Conservation (phyloP, 2,329 filamentous ascomycete genomes). For the Talaromyces islandicus region DNA sequence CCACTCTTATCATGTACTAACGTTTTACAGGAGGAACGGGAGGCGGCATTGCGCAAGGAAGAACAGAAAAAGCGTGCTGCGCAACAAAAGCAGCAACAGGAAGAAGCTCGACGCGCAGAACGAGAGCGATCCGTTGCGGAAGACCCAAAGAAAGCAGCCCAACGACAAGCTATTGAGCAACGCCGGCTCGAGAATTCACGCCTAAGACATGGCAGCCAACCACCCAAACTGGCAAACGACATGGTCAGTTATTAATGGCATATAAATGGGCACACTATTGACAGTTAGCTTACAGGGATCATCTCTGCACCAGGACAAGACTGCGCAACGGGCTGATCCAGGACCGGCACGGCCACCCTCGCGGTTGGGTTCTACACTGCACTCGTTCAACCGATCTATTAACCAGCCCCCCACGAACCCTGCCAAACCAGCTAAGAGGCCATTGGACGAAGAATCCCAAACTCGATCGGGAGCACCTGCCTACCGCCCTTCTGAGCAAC, state of each 20-base stretch:
- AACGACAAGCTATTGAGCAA: conserved; percentile 55
- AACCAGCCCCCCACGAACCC: conserved; percentile 59
- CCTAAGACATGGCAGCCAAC: conserved; percentile 39
- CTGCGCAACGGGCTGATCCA: conserved; percentile 41
- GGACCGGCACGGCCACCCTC: conserved; percentile 47
- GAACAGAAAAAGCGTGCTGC: conserved; percentile 74
- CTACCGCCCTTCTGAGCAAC: conserved; percentile 50
- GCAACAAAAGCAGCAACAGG: conserved; percentile 37
- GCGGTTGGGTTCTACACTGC: conserved; percentile 32
- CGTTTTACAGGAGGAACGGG: conserved; percentile 60
- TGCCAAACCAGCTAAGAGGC: conserved; percentile 69
- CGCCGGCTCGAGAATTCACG: conserved; percentile 43
- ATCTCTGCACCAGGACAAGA: conserved; percentile 25
- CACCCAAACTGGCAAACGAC: conserved; percentile 29
- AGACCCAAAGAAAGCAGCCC: conserved; percentile 61
- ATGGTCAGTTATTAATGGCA: conserved; percentile 21
- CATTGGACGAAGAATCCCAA: conserved; percentile 57
- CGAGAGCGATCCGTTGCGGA: conserved; percentile 43
- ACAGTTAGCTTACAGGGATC: conserved; percentile 16
- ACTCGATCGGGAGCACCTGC: conserved; percentile 35
- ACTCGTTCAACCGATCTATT: conserved; percentile 57
- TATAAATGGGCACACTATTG: neutral
- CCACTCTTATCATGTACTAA: neutral
- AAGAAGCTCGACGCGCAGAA: conserved; percentile 55
- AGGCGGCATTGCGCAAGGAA: conserved; percentile 64